Evolutionary conservation across 306 rosid species (phyloP), one percentile per base, ranked within the genome.

Genomic region (Dalbergia cochinchinensis): DNA sequence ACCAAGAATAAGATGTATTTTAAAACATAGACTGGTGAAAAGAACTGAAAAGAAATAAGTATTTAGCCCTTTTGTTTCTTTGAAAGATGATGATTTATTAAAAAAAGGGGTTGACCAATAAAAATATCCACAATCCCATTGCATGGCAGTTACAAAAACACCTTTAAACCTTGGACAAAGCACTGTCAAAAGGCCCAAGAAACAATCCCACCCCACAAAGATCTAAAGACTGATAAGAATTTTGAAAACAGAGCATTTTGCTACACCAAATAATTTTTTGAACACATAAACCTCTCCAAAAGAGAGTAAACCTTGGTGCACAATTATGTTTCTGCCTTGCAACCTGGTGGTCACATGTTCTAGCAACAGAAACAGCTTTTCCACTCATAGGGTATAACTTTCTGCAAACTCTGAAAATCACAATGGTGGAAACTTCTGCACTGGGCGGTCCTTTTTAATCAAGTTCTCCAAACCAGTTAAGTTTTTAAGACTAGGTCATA

Each of bases 51-150:
- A 35, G 60, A 20, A 69, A 55, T 47, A 22, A 14, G 67, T 47
- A 14, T 37, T 45, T 37, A 45, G 34, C 26, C 47, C 9, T 42
- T 11, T 68, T 35, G 5, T 59, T 37, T 64, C 22, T 50, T 5
- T 12, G 2, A 35, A 45, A 19, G 16, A 55, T 31, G 60, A 44
- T 15, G 12, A 65, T 12, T 16, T 47, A 44, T 18, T 20, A 33
- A 59, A 11, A 14, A 41, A 13, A 44, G 20, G 53, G 31, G 31
- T 26, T 26, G 31, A 5, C 63, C 13, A 54, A 11, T 6, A 69
- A 51, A 26, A 35, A 74, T 20, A 39, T 12, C 39, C 31, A 50
- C 74, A 69, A 69, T 50, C 81, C 73, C 66, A 74, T 31, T 59
- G 54, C 63, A 41, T 63, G 31, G 41, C 71, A 47, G 71, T 35